Conservation (phyloP, 495 filamentous ascomycete genomes). For the Melanomma pulvis-pyrius region DNA sequence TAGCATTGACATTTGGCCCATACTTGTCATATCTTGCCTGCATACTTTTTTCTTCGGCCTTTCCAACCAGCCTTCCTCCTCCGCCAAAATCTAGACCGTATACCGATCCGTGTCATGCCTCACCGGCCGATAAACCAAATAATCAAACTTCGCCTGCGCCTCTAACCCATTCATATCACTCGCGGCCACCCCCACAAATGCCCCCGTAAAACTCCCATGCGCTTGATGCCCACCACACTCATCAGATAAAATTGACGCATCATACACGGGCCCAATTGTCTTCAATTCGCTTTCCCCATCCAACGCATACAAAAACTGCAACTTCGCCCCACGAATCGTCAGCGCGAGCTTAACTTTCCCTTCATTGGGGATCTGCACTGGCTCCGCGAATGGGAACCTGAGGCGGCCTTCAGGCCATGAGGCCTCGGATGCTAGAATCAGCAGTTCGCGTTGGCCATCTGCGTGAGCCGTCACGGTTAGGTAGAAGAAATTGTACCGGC, state of each 20-base stretch:
- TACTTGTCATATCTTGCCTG: too few relatives aligned
- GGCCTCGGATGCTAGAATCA: conserved; percentile 55
- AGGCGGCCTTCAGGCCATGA: conserved; percentile 55
- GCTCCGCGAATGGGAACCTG: conserved; percentile 42
- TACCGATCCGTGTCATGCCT: conserved; percentile 54
- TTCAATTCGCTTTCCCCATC: conserved; percentile 47
- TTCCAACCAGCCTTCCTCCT: too few relatives aligned
- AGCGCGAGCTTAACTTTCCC: conserved; percentile 56
- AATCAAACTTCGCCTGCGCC: conserved; percentile 53
- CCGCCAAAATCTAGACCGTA: conserved; percentile 38
- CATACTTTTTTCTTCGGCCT: too few relatives aligned
- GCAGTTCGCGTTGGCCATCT: conserved; percentile 56
- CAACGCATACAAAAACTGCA: conserved; percentile 58
- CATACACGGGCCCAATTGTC: conserved; percentile 55
- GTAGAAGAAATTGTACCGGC: conserved; percentile 63
- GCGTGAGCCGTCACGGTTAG: conserved; percentile 57
- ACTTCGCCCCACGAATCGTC: conserved; percentile 50
- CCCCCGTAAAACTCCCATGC: conserved; percentile 61
- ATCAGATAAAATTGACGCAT: conserved; percentile 57
- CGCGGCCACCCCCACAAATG: conserved; percentile 58
- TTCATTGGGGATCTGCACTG: conserved; percentile 52
- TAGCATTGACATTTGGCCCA: too few relatives aligned
- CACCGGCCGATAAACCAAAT: conserved; percentile 55
- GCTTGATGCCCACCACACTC: conserved; percentile 60
- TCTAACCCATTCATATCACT: conserved; percentile 58